phyloP scores from a whole-genome alignment of 2,329 filamentous ascomycete genomes.

The Diaporthe citriasiana region DNA sequence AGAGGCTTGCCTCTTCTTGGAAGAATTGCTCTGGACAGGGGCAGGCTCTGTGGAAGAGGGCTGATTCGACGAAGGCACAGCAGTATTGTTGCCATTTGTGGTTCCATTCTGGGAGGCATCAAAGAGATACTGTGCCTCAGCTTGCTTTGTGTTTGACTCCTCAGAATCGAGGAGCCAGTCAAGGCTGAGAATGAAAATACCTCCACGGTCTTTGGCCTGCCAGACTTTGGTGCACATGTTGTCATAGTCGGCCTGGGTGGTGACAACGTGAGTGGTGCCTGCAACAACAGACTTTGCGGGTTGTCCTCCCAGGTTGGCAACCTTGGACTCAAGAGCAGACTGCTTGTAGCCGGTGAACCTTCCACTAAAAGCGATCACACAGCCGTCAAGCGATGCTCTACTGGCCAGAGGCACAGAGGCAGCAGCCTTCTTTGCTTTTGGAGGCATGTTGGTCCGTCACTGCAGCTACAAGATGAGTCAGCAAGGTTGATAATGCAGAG shows the following conservation, averaged over 20 bases:
- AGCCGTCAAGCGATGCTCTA: constrained; percentile 58
- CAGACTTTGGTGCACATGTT: constrained; percentile 66
- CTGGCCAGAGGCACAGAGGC: constrained; percentile 41
- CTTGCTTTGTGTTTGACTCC: constrained; percentile 55
- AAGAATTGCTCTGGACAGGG: constrained; percentile 36
- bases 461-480: not conserved
- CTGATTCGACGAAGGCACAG: constrained; percentile 27
- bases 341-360: constrained; percentile 70
- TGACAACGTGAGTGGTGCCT: constrained; percentile 69
- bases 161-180: constrained; percentile 75
- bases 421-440: constrained; percentile 40
- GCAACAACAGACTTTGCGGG: constrained; percentile 63
- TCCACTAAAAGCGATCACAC: constrained; percentile 71
- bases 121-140: constrained; percentile 51
- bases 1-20: constrained; percentile 46
- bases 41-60: constrained; percentile 31
- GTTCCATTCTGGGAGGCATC: constrained; percentile 31
- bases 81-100: constrained; percentile 42
- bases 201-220: constrained; percentile 58
- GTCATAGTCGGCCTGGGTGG: constrained; percentile 66
- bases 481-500: not conserved
- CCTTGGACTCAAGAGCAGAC: constrained; percentile 59
- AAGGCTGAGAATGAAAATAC: constrained; percentile 68
- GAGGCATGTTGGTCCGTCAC: constrained; percentile 28
- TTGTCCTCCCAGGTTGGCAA: constrained; percentile 64